Percentiles rank a stretch among this genome's conserved stretches.
These are phyloP conservation scores for Drechslerella stenobrocha DNA, from an alignment of 2,329 filamentous ascomycete genomes.

Conservation along the genomic window DNA sequence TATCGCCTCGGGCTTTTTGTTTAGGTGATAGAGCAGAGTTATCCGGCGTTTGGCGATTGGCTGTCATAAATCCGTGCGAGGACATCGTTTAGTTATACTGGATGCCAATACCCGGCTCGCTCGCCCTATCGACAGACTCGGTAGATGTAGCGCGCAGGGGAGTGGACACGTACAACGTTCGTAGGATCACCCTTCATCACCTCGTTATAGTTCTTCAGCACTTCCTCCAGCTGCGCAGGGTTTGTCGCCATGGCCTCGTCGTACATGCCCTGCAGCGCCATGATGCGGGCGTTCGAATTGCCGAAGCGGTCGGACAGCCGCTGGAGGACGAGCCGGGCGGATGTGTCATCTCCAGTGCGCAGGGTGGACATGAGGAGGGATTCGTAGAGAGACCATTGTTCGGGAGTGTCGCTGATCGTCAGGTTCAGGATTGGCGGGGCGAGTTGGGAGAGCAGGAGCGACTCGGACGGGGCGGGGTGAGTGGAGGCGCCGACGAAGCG, in stretches of 20 bases:
- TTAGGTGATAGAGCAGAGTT: slow-evolving; percentile 75
- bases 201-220: slow-evolving; percentile 76
- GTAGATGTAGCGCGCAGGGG: slow-evolving; percentile 53
- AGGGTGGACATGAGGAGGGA: slow-evolving; percentile 83
- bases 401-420: slow-evolving; percentile 67
- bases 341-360: slow-evolving; percentile 77
- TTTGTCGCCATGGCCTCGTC: slow-evolving; percentile 78
- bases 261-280: slow-evolving; percentile 78
- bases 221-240: slow-evolving; percentile 66
- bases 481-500: slow-evolving; percentile 49
- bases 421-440: slow-evolving; percentile 60
- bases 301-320: slow-evolving; percentile 80
- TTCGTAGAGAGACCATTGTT: slow-evolving; percentile 83
- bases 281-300: slow-evolving; percentile 77
- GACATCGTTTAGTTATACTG: slow-evolving; percentile 2
- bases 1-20: slow-evolving; percentile 72
- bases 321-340: slow-evolving; percentile 74
- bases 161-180: slow-evolving; percentile 69
- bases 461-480: slow-evolving; percentile 50
- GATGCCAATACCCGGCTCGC: background rate
- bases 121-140: background rate
- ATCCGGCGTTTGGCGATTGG: slow-evolving; percentile 82
- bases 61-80: slow-evolving; percentile 57
- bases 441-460: slow-evolving; percentile 51
- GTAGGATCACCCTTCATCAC: slow-evolving; percentile 73